These are phyloP conservation scores for Erodium maritimum DNA, from an alignment of 345 rosid genomes.

Conservation along the genomic window DNA sequence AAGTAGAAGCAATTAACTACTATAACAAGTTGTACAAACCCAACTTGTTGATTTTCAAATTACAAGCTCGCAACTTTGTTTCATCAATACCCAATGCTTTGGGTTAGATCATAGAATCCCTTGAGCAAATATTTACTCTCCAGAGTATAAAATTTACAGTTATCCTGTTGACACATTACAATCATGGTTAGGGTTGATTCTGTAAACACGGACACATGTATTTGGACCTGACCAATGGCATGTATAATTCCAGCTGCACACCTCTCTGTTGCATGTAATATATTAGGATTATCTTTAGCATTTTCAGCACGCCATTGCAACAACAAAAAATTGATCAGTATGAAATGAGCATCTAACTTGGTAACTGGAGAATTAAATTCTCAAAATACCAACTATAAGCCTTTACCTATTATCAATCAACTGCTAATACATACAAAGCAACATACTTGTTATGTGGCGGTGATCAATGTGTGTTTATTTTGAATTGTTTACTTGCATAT, in stretches of 20 bases:
- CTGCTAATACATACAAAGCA: too few relatives aligned
- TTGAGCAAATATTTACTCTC: neutral
- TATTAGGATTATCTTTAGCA: conserved; percentile 68
- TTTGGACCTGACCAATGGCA: conserved; percentile 88
- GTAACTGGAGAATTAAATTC: neutral
- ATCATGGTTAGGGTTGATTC: conserved; percentile 40
- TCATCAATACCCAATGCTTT: neutral
- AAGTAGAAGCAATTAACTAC: too few relatives aligned
- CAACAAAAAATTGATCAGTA: conserved; percentile 14
- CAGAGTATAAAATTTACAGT: neutral
- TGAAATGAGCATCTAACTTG: neutral
- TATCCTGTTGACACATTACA: too few relatives aligned
- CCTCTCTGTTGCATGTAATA: conserved; percentile 73
- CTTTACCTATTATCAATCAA: too few relatives aligned
- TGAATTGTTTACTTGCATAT: conserved; percentile 5
- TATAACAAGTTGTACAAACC: neutral
- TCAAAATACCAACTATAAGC: neutral
- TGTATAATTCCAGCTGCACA: conserved; percentile 89
- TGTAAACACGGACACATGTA: conserved; percentile 35
- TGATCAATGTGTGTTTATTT: conserved; percentile 55
- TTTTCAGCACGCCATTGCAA: conserved; percentile 83
- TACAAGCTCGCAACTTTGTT: neutral
- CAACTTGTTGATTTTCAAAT: neutral
- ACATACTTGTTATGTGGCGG: conserved; percentile 37
- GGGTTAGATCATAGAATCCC: neutral